Conservation (phyloP, 192 early-diverging fungal genomes). For the Hyaloraphidium curvatum region DNA sequence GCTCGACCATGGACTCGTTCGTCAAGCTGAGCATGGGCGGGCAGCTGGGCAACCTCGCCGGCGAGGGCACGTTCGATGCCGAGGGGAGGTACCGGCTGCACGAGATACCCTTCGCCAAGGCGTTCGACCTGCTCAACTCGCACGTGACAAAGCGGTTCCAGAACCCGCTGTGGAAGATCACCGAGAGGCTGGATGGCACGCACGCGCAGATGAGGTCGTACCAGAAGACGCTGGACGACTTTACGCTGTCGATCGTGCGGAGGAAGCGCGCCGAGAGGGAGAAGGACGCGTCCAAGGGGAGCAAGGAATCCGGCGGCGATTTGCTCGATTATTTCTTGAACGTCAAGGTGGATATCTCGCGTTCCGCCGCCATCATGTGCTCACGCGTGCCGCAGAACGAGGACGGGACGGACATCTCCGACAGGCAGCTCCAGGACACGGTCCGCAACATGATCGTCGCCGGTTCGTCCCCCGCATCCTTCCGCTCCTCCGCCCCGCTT, state of each 20-base stretch:
- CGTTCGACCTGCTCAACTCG: neutral
- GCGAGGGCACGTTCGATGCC: neutral
- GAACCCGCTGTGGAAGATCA: slow-evolving; percentile 1
- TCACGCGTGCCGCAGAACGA: slow-evolving; percentile 21
- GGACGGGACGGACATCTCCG: slow-evolving; percentile 13
- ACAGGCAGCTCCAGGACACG: slow-evolving; percentile 21
- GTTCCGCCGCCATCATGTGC: slow-evolving; percentile 14
- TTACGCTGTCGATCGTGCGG: neutral
- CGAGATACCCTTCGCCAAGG: neutral
- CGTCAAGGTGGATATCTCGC: too few species aligned
- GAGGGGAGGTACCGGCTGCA: neutral
- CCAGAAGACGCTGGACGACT: neutral
- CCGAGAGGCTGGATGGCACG: neutral
- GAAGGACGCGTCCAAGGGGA: too few species aligned
- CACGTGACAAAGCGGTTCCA: neutral
- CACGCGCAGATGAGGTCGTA: neutral
- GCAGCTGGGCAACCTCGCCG: neutral
- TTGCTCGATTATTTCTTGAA: slow-evolving; percentile 18
- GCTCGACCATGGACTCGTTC: slow-evolving; percentile 1
- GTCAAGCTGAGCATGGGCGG: neutral
- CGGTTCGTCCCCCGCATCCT: too few species aligned
- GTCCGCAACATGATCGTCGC: slow-evolving; percentile 21
- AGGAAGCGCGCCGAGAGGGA: neutral
- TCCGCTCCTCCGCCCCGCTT: too few species aligned
- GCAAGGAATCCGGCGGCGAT: neutral